These are phyloP conservation scores for Neonectria coccinea DNA, from an alignment of 2,329 filamentous ascomycete genomes.

Conservation along the genomic window DNA sequence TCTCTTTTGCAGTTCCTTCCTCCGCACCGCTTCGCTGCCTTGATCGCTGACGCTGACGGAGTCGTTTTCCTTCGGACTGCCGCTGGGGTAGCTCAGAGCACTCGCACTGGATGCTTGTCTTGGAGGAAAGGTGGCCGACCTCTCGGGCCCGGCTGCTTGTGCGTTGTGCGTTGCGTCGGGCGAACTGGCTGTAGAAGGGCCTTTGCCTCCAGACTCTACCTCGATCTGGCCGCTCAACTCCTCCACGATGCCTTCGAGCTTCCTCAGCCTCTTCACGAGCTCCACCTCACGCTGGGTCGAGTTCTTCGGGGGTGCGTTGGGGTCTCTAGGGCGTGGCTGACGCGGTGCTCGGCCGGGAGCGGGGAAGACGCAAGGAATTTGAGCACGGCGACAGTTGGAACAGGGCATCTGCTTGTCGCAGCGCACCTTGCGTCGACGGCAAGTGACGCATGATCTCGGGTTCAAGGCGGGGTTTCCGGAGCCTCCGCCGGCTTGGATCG, in stretches of 20 bases:
- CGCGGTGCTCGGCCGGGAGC: constrained; percentile 79
- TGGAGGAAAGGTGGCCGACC: constrained; percentile 27
- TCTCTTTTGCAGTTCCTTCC: constrained; percentile 54
- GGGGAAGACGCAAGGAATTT: constrained; percentile 79
- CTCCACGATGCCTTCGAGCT: constrained; percentile 81
- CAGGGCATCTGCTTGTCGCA: constrained; percentile 84
- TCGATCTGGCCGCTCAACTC: constrained; percentile 74
- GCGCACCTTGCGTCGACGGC: constrained; percentile 73
- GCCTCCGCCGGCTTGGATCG: constrained; percentile 51
- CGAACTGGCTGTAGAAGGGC: constrained; percentile 47
- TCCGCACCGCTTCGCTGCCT: constrained; percentile 50
- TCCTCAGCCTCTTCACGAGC: constrained; percentile 76
- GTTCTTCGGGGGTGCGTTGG: constrained; percentile 69
- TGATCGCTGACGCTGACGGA: constrained; percentile 38
- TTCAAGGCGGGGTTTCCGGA: constrained; percentile 55
- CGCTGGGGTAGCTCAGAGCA: constrained; percentile 11
- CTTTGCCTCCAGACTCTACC: constrained; percentile 56
- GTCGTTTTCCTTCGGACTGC: constrained; percentile 44
- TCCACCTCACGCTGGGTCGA: constrained; percentile 74
- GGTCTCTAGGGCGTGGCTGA: constrained; percentile 73
- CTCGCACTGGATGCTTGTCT: constrained; percentile 35
- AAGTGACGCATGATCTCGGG: constrained; percentile 63
- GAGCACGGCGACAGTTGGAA: constrained; percentile 77
- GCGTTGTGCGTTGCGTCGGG: constrained; percentile 43
- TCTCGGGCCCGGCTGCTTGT: constrained; percentile 32